Conservation (phyloP, 345 rosid genomes). For the Brassica carinata region DNA sequence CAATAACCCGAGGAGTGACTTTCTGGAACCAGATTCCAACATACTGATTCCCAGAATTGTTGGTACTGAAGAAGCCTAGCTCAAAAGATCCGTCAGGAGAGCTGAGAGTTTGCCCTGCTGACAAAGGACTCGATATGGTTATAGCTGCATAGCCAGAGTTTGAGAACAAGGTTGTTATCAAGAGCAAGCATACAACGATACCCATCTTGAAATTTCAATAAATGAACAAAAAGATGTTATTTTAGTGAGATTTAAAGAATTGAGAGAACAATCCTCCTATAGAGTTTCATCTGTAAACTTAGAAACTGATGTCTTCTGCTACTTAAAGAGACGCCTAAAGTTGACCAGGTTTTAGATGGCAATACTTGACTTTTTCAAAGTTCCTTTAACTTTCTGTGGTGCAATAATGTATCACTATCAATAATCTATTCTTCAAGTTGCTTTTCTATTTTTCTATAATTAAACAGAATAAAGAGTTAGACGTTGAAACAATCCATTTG, state of each 20-base stretch:
- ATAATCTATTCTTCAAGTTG: not conserved
- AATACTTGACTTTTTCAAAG: constrained; percentile 34
- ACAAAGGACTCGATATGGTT: constrained; percentile 36
- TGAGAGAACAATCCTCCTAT: constrained; percentile 10
- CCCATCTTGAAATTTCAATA: constrained; percentile 19
- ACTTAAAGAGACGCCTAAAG: constrained; percentile 21
- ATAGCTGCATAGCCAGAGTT: constrained; percentile 31
- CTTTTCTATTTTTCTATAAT: not conserved
- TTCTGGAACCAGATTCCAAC: constrained; percentile 55
- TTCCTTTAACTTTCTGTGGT: not conserved
- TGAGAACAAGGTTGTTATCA: constrained; percentile 32
- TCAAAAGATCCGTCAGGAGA: constrained; percentile 42
- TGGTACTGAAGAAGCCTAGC: constrained; percentile 45
- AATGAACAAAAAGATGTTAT: not conserved
- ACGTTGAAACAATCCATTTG: constrained; percentile 22
- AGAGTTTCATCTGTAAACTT: constrained; percentile 10
- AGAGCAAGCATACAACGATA: constrained; percentile 16
- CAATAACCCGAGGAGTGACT: constrained; percentile 33
- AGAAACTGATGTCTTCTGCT: constrained; percentile 5
- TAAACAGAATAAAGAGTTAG: constrained; percentile 19
- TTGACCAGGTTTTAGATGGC: constrained; percentile 31
- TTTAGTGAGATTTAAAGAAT: constrained; percentile 10
- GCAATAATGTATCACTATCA: constrained; percentile 15
- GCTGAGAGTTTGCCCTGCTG: constrained; percentile 20
- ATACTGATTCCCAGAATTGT: constrained; percentile 35